These are phyloP conservation scores for Roridomyces roridus DNA, from an alignment of 768 basidiomycete species.

Conservation along the genomic window DNA sequence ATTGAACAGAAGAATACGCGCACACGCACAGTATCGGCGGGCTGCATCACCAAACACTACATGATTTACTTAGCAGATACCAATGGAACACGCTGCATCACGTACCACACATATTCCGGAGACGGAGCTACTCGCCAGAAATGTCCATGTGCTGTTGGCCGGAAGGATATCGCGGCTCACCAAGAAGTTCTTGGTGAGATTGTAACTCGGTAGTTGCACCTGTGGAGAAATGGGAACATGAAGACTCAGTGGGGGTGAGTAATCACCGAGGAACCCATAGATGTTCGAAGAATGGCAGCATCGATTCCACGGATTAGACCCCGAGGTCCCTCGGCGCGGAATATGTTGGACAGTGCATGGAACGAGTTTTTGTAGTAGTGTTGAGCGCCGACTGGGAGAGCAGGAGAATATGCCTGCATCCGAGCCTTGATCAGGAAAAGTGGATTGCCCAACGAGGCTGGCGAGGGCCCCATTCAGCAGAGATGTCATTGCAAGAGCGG, in stretches of 20 bases:
- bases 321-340: constrained; percentile 73
- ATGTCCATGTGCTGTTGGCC: constrained; percentile 85
- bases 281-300: constrained; percentile 90
- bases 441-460: constrained; percentile 85
- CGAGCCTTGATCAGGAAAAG: constrained; percentile 96
- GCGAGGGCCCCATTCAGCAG: too few species aligned
- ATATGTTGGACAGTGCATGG: constrained; percentile 83
- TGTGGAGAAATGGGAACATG: constrained; percentile 31
- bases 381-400: constrained; percentile 92
- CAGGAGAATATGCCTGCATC: constrained; percentile 98
- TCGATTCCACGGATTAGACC: constrained; percentile 92
- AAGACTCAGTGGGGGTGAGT: not conserved
- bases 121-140: constrained; percentile 84
- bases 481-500: too few species aligned
- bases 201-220: constrained; percentile 97
- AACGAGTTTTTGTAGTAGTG: constrained; percentile 88
- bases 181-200: constrained; percentile 86
- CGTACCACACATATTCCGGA: constrained; percentile 92
- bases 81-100: constrained; percentile 23
- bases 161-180: constrained; percentile 70
- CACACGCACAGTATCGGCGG: constrained; percentile 76
- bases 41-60: constrained; percentile 92
- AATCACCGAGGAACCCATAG: constrained; percentile 88
- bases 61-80: not conserved
- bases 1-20: not conserved